Evolutionary conservation across 2,329 filamentous ascomycete genomes (phyloP).

Genomic region (Colletotrichum sp.): DNA sequence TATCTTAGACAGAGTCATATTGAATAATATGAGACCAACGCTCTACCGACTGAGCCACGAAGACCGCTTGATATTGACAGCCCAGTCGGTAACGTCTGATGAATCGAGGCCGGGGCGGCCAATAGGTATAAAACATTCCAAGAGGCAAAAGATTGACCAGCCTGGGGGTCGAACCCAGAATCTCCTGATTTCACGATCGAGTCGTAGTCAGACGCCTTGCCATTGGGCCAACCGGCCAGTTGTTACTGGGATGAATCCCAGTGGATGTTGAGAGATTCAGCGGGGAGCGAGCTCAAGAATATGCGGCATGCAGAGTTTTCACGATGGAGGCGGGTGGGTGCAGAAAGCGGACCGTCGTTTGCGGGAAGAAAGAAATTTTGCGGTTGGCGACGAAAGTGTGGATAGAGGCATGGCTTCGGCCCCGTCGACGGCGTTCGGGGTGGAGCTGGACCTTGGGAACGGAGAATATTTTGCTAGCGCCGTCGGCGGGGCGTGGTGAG

Average conservation of each 20-base stretch:
- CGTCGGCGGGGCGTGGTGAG: background rate
- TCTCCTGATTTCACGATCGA: conserved; percentile 15
- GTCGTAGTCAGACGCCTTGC: conserved; percentile 49
- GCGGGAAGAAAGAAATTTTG: background rate
- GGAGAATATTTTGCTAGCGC: background rate
- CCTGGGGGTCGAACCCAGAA: conserved; percentile 23
- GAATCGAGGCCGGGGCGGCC: background rate
- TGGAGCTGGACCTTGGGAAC: background rate
- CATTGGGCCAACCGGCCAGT: conserved; percentile 37
- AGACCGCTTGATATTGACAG: background rate
- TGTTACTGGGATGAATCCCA: background rate
- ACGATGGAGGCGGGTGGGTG: background rate
- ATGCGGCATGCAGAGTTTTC: background rate
- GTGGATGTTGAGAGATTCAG: accelerated
- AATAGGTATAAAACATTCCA: background rate
- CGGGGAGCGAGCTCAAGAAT: accelerated
- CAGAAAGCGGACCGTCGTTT: background rate
- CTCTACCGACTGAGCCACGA: conserved; percentile 21
- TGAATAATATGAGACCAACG: conserved; percentile 18
- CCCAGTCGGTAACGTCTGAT: accelerated
- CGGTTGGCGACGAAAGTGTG: background rate
- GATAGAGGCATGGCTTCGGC: background rate
- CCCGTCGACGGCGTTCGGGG: background rate
- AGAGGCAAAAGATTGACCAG: conserved; percentile 12
- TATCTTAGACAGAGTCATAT: conserved; percentile 1